phyloP scores from a whole-genome alignment of 2,329 filamentous ascomycete genomes.

The Aureobasidium melanogenum region DNA sequence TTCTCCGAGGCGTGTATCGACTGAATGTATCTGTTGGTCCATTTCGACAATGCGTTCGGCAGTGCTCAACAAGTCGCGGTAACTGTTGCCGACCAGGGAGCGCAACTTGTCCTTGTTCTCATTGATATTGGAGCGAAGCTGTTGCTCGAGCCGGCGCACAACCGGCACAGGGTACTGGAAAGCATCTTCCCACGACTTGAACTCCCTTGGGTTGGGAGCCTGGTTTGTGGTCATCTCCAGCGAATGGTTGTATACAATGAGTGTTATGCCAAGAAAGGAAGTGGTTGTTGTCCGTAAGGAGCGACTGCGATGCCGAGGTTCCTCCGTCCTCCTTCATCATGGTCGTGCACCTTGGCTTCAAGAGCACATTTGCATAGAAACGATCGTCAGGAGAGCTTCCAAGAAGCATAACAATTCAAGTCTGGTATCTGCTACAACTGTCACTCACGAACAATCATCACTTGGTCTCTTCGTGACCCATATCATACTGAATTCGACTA shows the following conservation, averaged over 20 bases:
- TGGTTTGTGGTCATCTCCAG: conserved; percentile 35
- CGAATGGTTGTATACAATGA: neutral
- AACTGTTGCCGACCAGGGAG: conserved; percentile 59
- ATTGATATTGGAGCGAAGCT: conserved; percentile 52
- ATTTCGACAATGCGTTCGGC: conserved; percentile 91
- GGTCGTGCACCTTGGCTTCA: neutral
- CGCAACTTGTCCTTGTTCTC: conserved; percentile 59
- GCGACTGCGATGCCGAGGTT: neutral
- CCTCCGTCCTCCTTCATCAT: neutral
- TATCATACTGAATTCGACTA: neutral
- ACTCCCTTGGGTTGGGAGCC: conserved; percentile 46
- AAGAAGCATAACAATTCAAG: neutral
- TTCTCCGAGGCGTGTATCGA: conserved; percentile 60
- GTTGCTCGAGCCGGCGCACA: conserved; percentile 54
- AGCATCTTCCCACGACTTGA: conserved; percentile 57
- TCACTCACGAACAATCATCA: neutral
- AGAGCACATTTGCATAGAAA: neutral
- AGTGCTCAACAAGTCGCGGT: conserved; percentile 83
- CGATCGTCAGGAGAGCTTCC: too few relatives aligned
- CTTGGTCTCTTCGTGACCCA: neutral
- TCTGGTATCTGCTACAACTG: neutral
- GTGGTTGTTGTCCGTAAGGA: conserved; percentile 5
- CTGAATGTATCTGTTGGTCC: conserved; percentile 65
- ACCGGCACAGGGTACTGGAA: conserved; percentile 57
- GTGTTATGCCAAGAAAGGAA: conserved; percentile 1